Conservation (phyloP, 2,329 filamentous ascomycete genomes). For the Boeremia lycopersici region DNA sequence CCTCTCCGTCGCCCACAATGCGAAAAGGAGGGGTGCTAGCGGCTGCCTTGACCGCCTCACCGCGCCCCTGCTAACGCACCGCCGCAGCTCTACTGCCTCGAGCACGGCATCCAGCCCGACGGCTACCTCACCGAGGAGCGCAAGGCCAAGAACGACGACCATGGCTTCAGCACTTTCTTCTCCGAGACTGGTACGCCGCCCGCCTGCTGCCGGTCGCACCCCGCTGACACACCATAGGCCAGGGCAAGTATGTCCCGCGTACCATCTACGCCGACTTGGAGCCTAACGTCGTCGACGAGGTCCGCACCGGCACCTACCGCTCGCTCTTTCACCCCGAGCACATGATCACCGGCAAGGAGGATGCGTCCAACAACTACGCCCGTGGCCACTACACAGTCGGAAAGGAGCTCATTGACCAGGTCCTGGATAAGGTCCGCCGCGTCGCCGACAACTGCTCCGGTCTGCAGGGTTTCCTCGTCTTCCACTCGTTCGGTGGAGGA, state of each 20-base stretch:
- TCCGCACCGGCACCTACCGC: constrained; percentile 96
- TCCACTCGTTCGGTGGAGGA: constrained; percentile 99
- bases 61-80: constrained; percentile 37
- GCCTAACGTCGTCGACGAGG: constrained; percentile 99
- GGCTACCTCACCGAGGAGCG: constrained; percentile 98
- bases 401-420: constrained; percentile 98
- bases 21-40: constrained; percentile 36
- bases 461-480: constrained; percentile 98
- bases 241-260: constrained; percentile 98
- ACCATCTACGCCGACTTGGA: constrained; percentile 99
- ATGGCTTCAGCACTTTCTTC: constrained; percentile 99
- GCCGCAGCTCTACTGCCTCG: constrained; percentile 94
- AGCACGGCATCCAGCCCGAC: constrained; percentile 99
- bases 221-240: constrained; percentile 63
- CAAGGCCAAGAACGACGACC: constrained; percentile 89
- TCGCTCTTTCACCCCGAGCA: constrained; percentile 98
- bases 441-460: constrained; percentile 96
- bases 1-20: constrained; percentile 11
- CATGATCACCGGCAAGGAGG: constrained; percentile 99
- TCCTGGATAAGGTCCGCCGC: constrained; percentile 95
- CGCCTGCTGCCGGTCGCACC: constrained; percentile 15
- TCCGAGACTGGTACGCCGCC: constrained; percentile 87
- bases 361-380: constrained; percentile 99
- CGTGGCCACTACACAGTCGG: constrained; percentile 99
- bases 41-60: constrained; percentile 36